Evolutionary conservation across 2,329 filamentous ascomycete species (phyloP).

Genomic region (Ploettnerulaceae sp.): DNA sequence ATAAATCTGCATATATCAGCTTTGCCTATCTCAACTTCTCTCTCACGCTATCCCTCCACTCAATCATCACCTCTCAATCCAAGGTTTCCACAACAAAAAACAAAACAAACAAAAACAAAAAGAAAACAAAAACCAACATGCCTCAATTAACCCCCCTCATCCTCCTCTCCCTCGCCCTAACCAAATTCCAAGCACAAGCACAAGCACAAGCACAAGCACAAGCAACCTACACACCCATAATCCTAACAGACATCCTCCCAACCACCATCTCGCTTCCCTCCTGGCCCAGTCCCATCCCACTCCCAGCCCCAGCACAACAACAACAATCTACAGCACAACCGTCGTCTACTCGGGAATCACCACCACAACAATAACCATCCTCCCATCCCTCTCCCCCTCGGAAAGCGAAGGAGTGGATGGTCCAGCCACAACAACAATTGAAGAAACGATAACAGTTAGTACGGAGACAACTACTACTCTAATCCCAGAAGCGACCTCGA

Average conservation of each 20-base stretch:
- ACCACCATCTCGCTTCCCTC: neutral
- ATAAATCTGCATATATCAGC: too few species aligned
- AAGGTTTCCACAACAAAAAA: too few species aligned
- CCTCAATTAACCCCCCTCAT: too few species aligned
- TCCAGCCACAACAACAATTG: too few species aligned
- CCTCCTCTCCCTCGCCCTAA: too few species aligned
- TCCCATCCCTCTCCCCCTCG: neutral
- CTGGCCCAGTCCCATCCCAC: neutral
- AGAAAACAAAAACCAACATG: too few species aligned
- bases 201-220: neutral
- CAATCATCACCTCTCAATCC: too few species aligned
- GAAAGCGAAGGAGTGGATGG: neutral
- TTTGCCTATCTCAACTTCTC: too few species aligned
- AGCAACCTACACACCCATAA: neutral
- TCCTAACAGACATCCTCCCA: too few species aligned
- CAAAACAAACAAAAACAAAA: too few species aligned
- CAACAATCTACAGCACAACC: conserved; percentile 17
- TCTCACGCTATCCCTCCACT: too few species aligned
- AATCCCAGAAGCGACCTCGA: neutral
- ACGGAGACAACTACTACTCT: neutral
- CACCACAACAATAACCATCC: neutral
- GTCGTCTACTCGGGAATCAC: conserved; percentile 16
- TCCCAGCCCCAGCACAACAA: conserved; percentile 21
- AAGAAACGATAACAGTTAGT: neutral
- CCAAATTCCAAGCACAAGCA: too few species aligned